Evolutionary conservation across 2,329 filamentous ascomycete genomes (phyloP), one percentile per base, ranked within the genome.

Genomic region (Fusarium begoniae): DNA sequence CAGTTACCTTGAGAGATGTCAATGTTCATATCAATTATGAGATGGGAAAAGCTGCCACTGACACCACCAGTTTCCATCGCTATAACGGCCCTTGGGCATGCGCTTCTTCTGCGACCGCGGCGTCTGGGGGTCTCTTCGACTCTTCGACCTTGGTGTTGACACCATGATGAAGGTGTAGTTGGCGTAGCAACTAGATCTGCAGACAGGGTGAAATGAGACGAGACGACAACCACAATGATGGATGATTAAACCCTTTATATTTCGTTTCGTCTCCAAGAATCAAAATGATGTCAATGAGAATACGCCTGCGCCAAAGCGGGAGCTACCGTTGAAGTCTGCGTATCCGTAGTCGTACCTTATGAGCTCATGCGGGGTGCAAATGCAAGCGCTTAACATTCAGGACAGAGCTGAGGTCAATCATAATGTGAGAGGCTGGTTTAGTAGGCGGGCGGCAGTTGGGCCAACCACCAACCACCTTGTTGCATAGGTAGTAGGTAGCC

Each of bases 21-120:
- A 66, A 61, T 64, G 26, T 55, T 55, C 51, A 9, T 20, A 41
- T 38, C 12, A 20, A 18, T 12, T 22, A 24, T 17, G 3, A 24
- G 37, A 17, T 17, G 4, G 20, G 26, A 20, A 6, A 43, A 38
- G 37, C 8, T n/a, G 6, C 12, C 37, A 75, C 82, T 66, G 79
- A 83, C 82, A 84, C 79, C 77, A 83, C 81, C 82, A 84, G 47
- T 79, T 62, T 11, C 79, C 81, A 57, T 82, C 77, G 30, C 78
- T 63, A 60, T 76, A 84, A 44, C 78, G 66, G 30, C 83, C 82
- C 59, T 82, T 78, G 65, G 66, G 51, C 26, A 80, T 76, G 30
- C 80, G 79, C 58, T 80, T 81, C 72, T 79, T 82, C 15, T 74
- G 58, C 11, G 82, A 76, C 61, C 20, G 65, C 2, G 80, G 77